These are phyloP conservation scores for Lasiosphaeria ovina DNA, from an alignment of 495 filamentous ascomycete species.

Conservation along the genomic window DNA sequence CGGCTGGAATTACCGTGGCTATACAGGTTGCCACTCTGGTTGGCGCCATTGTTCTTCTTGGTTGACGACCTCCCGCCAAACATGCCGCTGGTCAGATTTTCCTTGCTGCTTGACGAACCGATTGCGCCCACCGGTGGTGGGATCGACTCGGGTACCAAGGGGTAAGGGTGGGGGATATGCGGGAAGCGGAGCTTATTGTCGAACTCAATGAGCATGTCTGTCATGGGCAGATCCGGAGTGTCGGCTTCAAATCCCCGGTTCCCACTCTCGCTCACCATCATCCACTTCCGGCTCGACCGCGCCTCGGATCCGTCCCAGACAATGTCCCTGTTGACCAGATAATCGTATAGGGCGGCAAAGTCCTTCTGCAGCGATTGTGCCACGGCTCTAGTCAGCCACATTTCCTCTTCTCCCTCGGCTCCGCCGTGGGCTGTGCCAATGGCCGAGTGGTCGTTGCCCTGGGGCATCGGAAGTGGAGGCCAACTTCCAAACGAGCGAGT, in stretches of 20 bases:
- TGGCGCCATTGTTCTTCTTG: slow-evolving; percentile 33
- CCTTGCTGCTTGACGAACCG: slow-evolving; percentile 12
- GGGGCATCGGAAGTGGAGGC: slow-evolving; percentile 45
- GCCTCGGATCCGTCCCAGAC: slow-evolving; percentile 61
- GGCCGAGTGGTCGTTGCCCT: slow-evolving; percentile 29
- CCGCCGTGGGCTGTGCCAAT: slow-evolving; percentile 44
- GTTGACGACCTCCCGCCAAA: slow-evolving; percentile 28
- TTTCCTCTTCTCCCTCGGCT: slow-evolving; percentile 45
- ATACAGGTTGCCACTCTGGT: not conserved
- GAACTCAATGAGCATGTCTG: slow-evolving; percentile 65
- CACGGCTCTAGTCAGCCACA: slow-evolving; percentile 60
- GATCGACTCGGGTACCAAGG: slow-evolving; percentile 57
- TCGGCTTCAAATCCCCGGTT: slow-evolving; percentile 58
- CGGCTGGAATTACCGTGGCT: slow-evolving; percentile 21
- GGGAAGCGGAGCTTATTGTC: slow-evolving; percentile 62
- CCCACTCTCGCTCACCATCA: slow-evolving; percentile 55
- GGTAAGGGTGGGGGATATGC: slow-evolving; percentile 69
- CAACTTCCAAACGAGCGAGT: slow-evolving; percentile 51
- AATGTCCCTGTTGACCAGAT: slow-evolving; percentile 67
- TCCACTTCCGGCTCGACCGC: slow-evolving; percentile 56
- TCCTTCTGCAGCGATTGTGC: slow-evolving; percentile 60
- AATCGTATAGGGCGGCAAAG: slow-evolving; percentile 69
- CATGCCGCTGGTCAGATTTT: slow-evolving; percentile 11
- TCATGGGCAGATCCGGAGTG: slow-evolving; percentile 57
- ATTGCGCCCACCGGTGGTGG: slow-evolving; percentile 23